Evolutionary conservation across 768 basidiomycete species (phyloP).

Genomic region (Suillus discolor): DNA sequence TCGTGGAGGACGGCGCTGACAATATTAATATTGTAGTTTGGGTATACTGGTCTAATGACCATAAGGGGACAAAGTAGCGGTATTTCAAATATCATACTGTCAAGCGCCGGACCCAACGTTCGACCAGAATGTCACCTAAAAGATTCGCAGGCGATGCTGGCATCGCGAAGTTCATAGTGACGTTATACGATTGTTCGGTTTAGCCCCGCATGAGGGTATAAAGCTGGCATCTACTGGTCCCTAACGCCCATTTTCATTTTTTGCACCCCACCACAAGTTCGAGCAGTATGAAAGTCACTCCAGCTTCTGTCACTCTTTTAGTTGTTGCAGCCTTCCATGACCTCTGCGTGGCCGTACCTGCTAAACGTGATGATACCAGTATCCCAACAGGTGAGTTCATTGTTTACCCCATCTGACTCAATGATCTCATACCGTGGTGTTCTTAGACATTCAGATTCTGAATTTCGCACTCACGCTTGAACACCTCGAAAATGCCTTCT

Average conservation of each 20-base stretch:
- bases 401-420: background rate
- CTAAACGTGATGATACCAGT: slow-evolving; percentile 1
- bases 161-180: slow-evolving; percentile 1
- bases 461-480: slow-evolving; percentile 40
- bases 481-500: slow-evolving; percentile 39
- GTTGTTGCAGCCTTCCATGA: background rate
- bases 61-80: background rate
- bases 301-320: background rate
- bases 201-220: background rate
- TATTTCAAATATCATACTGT: background rate
- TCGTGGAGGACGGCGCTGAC: background rate
- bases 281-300: slow-evolving; percentile 8
- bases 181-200: background rate
- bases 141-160: background rate
- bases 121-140: background rate
- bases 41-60: background rate
- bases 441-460: slow-evolving; percentile 27
- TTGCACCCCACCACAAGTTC: background rate
- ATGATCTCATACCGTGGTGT: background rate
- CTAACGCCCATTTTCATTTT: background rate
- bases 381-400: slow-evolving; percentile 7
- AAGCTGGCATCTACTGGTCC: background rate
- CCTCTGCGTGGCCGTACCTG: background rate
- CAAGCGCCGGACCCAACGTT: background rate
- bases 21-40: background rate